Evolutionary conservation across 345 rosid genomes (phyloP), one percentile per base, ranked within the genome.

Genomic region (Anastatica hierochuntica): DNA sequence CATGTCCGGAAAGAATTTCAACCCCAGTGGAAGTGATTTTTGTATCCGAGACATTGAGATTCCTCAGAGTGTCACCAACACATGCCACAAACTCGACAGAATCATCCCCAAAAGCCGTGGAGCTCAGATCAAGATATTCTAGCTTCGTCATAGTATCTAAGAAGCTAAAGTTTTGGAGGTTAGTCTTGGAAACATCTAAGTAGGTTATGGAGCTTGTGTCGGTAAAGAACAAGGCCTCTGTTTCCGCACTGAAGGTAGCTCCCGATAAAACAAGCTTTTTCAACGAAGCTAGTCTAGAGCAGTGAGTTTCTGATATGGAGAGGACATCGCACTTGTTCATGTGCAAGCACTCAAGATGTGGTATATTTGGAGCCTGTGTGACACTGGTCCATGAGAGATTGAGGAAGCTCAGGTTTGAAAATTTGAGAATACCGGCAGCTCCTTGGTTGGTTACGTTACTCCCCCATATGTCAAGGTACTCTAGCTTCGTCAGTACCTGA

Each of bases 391-490:
- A 84, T 0, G 84, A 95, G 58, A 87, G 76, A 78, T 68, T 77
- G 46, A 90, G 85, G 76, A 74, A 79, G 64, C 70, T 77, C 74
- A 90, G 62, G 62, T 74, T 74, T 46, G 80, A 73, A 43, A 90
- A 84, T 24, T 43, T 56, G 49, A 35, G 64, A 56, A 90, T 82
- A 67, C 57, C 19, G 20, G 55, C 14, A 49, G 66, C 85, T n/a
- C 95, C 95, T 39, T 66, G 46, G 51, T 84, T 72, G 14, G 98
- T 58, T 68, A 88, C 60, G 56, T 74, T 70, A 68, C 95, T 92
- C 19, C 95, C 96, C 94, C 96, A 88, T 12, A 92, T 80, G 61
- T 92, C 95, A 57, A 92, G 88, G 66, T 83, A 68, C 60, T 83
- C 77, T n/a, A 87, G 86, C 72, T 81, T 83, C 40, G 61, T 71